phyloP scores from a whole-genome alignment of 2,329 filamentous ascomycete genomes.

The Trichoderma lentiforme region DNA sequence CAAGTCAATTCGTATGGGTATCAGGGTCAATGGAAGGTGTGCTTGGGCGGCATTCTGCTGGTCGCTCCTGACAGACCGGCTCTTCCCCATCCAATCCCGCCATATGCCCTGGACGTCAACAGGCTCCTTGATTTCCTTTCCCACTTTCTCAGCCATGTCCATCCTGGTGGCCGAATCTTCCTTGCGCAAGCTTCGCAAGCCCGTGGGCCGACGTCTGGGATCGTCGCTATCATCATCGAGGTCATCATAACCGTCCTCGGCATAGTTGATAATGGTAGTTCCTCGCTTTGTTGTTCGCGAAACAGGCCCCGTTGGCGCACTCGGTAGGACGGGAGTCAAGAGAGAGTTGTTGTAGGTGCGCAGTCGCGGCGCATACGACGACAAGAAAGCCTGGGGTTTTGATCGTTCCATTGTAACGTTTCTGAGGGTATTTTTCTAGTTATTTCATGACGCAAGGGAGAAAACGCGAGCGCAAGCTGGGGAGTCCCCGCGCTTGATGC shows the following conservation, averaged over 20 bases:
- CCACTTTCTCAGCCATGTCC: constrained; percentile 70
- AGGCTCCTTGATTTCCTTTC: constrained; percentile 75
- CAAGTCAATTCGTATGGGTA: constrained; percentile 94
- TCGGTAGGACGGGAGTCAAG: constrained; percentile 77
- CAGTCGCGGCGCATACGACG: constrained; percentile 85
- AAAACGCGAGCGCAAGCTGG: constrained; percentile 13
- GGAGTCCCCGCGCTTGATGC: constrained; percentile 9
- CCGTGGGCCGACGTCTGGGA: constrained; percentile 73
- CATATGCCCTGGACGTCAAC: constrained; percentile 87
- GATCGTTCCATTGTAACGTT: constrained; percentile 46
- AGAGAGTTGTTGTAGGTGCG: constrained; percentile 90
- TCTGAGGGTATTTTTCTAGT: constrained; percentile 22
- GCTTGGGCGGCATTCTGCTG: constrained; percentile 63
- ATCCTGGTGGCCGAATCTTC: constrained; percentile 64
- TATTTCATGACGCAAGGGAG: constrained; percentile 30
- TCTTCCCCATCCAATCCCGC: constrained; percentile 91
- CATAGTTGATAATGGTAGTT: constrained; percentile 95
- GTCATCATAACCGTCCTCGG: constrained; percentile 91
- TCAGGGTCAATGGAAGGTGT: constrained; percentile 79
- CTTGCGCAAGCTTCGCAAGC: constrained; percentile 75
- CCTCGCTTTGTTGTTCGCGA: constrained; percentile 94
- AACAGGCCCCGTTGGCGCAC: constrained; percentile 60
- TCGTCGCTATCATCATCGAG: constrained; percentile 70
- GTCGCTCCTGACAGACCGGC: constrained; percentile 52
- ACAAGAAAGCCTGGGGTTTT: constrained; percentile 80